phyloP scores from a whole-genome alignment of 208 protist genomes.

The Acanthamoeba triangularis region DNA sequence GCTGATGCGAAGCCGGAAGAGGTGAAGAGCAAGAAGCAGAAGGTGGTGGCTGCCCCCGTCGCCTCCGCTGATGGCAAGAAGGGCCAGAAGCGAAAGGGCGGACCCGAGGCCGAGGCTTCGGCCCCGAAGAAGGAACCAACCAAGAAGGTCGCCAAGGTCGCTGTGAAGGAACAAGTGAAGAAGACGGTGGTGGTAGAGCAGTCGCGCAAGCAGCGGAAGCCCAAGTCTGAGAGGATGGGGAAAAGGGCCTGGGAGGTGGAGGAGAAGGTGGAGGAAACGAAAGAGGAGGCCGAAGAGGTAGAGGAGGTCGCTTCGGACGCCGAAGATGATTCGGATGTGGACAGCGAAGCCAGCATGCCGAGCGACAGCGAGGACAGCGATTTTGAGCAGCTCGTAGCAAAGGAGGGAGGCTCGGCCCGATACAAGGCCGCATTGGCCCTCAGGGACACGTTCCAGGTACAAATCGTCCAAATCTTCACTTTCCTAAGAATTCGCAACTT shows the following conservation, averaged over 20 bases:
- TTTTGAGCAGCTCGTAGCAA: constrained; percentile 1
- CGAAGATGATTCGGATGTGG: constrained; percentile 6
- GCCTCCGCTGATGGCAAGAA: not conserved
- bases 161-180: not conserved
- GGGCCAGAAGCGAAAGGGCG: not conserved
- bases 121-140: not conserved
- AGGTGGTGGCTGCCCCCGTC: not conserved
- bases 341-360: constrained; percentile 17
- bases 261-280: not conserved
- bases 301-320: not conserved
- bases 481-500: not conserved
- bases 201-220: not conserved
- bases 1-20: not conserved
- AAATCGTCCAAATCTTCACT: not conserved
- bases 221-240: not conserved
- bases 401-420: constrained; percentile 9
- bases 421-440: constrained; percentile 35
- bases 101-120: not conserved
- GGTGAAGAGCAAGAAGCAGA: not conserved
- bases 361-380: constrained; percentile 47
- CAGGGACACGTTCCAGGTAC: constrained; percentile 24
- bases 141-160: not conserved
- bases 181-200: not conserved
- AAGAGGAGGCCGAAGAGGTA: not conserved
- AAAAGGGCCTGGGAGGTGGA: constrained; percentile 1